phyloP scores from a whole-genome alignment of 108 stramenopile genomes.

The Cyclotella kingstonii region DNA sequence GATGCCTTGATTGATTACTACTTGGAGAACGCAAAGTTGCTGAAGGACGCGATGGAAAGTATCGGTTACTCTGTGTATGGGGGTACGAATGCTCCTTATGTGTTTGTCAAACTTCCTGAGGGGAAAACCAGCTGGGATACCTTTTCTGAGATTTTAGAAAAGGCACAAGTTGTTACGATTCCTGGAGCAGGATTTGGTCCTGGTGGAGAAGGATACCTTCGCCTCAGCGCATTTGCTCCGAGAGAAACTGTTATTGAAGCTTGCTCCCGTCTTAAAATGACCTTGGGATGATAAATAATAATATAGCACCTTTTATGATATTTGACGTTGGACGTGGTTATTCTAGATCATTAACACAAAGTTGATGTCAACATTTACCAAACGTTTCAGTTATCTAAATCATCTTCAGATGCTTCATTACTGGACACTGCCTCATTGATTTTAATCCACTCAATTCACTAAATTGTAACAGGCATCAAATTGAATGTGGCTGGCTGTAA shows the following conservation, averaged over 20 bases:
- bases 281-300: slow-evolving; percentile 37
- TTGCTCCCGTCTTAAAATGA: slow-evolving; percentile 80
- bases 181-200: slow-evolving; percentile 98
- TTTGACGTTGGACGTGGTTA: too few relatives aligned
- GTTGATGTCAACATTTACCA: too few relatives aligned
- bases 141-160: slow-evolving; percentile 91
- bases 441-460: too few relatives aligned
- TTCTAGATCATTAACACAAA: too few relatives aligned
- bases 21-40: slow-evolving; percentile 91
- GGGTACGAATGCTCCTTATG: slow-evolving; percentile 93
- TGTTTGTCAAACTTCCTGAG: slow-evolving; percentile 91
- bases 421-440: too few relatives aligned
- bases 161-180: slow-evolving; percentile 96
- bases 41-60: slow-evolving; percentile 80
- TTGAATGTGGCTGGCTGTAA: too few relatives aligned
- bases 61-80: slow-evolving; percentile 90
- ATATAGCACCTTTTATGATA: neutral
- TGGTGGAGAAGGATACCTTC: slow-evolving; percentile 95
- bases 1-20: slow-evolving; percentile 94
- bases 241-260: slow-evolving; percentile 89
- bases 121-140: slow-evolving; percentile 89
- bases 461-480: too few relatives aligned
- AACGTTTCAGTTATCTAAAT: neutral
- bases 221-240: slow-evolving; percentile 92
- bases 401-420: too few relatives aligned